Percentiles rank a stretch among this genome's conserved stretches.
Evolutionary conservation across 2,329 filamentous ascomycete species (phyloP).

Genomic region (Botrytis porri): DNA sequence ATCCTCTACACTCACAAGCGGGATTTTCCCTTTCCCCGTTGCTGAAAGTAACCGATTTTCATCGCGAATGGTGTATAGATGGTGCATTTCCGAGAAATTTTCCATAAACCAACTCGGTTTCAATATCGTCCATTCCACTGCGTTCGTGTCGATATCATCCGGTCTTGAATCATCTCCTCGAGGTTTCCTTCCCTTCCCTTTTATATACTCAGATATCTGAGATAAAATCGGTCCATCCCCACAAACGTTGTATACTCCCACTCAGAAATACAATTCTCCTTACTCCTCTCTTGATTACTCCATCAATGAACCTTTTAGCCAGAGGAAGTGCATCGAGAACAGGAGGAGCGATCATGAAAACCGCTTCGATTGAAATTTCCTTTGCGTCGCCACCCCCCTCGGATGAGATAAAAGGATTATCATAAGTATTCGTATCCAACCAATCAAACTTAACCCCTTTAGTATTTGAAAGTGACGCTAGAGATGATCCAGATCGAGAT

Average conservation of each 20-base stretch:
- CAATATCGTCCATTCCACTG: slow-evolving; percentile 45
- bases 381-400: not conserved
- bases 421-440: slow-evolving; percentile 44
- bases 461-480: slow-evolving; percentile 12
- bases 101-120: slow-evolving; percentile 51
- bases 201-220: slow-evolving; percentile 42
- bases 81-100: slow-evolving; percentile 43
- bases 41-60: slow-evolving; percentile 46
- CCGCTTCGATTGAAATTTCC: slow-evolving; percentile 35
- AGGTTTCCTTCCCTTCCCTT: not conserved
- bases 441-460: slow-evolving; percentile 45
- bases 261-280: slow-evolving; percentile 47
- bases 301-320: slow-evolving; percentile 45
- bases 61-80: slow-evolving; percentile 39
- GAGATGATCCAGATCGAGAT: slow-evolving; percentile 40
- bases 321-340: slow-evolving; percentile 36
- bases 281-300: slow-evolving; percentile 40
- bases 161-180: no score
- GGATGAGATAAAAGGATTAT: slow-evolving; percentile 35
- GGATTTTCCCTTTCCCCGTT: slow-evolving; percentile 31
- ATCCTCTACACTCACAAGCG: slow-evolving; percentile 1
- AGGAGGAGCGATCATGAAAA: slow-evolving; percentile 45
- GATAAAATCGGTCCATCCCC: slow-evolving; percentile 41
- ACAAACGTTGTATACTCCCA: slow-evolving; percentile 39
- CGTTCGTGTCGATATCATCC: slow-evolving; percentile 26